Evolutionary conservation across 345 rosid species (phyloP).

Genomic region (Raphanus sativus): DNA sequence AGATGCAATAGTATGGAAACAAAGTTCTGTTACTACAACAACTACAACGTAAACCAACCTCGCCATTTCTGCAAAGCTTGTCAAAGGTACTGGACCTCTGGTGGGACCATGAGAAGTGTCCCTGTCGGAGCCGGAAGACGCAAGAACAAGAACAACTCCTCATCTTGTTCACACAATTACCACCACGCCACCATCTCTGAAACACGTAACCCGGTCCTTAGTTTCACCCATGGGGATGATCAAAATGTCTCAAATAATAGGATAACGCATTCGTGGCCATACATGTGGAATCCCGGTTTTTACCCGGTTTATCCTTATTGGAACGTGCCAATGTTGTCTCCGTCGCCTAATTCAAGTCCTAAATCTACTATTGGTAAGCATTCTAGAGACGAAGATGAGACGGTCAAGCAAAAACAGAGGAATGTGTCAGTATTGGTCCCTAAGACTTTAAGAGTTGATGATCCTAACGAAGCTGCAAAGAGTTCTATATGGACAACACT

Average conservation of each 20-base stretch:
- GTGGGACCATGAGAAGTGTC: conserved; percentile 92
- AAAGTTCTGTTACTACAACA: conserved; percentile 88
- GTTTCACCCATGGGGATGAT: conserved; percentile 56
- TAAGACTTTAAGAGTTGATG: conserved; percentile 69
- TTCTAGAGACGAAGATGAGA: conserved; percentile 47
- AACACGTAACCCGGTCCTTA: conserved; percentile 50
- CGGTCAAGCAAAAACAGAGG: conserved; percentile 30
- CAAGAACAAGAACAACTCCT: conserved; percentile 62
- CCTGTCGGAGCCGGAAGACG: conserved; percentile 91
- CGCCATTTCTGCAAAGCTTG: conserved; percentile 94
- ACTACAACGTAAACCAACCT: conserved; percentile 88
- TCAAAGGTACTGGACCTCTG: conserved; percentile 92
- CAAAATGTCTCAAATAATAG: conserved; percentile 26
- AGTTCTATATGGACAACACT: conserved; percentile 78
- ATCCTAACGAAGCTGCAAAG: conserved; percentile 70
- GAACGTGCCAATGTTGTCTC: conserved; percentile 55
- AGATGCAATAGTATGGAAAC: conserved; percentile 89
- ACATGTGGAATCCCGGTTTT: conserved; percentile 57
- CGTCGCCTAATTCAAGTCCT: conserved; percentile 37
- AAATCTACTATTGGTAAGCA: conserved; percentile 65
- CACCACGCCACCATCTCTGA: conserved; percentile 65
- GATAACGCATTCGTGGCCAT: conserved; percentile 59
- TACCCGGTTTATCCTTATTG: conserved; percentile 68
- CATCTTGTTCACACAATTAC: conserved; percentile 42
- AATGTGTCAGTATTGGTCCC: conserved; percentile 61